Conservation (phyloP, 208 protist species). For the Blechomonas ayalai region DNA sequence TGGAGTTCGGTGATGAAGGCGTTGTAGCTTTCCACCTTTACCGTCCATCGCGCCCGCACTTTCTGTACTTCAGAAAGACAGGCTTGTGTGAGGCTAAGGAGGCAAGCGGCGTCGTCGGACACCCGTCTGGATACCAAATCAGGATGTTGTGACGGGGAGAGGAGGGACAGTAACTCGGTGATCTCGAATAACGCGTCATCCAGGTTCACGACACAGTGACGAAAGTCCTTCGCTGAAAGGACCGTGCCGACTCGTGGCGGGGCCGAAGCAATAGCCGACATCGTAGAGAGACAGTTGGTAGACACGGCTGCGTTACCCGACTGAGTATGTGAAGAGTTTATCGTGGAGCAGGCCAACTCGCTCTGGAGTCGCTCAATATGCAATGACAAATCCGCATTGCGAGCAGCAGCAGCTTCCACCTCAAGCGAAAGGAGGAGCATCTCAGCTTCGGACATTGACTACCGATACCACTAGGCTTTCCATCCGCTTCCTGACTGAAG, state of each 20-base stretch:
- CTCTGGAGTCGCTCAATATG: slow-evolving; percentile 26
- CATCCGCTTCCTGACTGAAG: too few species aligned
- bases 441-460: slow-evolving; percentile 33
- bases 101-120: background rate
- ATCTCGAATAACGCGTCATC: slow-evolving; percentile 34
- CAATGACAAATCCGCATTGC: slow-evolving; percentile 54
- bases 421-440: slow-evolving; percentile 47
- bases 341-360: slow-evolving; percentile 12
- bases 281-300: too few species aligned
- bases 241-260: background rate
- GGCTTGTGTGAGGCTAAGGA: slow-evolving; percentile 7
- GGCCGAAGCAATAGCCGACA: slow-evolving; percentile 6
- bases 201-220: slow-evolving; percentile 13
- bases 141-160: slow-evolving; percentile 12
- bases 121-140: slow-evolving; percentile 14
- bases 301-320: too few species aligned
- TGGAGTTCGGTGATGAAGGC: slow-evolving; percentile 20
- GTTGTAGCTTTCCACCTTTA: slow-evolving; percentile 17
- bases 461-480: too few species aligned
- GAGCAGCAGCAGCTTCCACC: slow-evolving; percentile 61
- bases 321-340: slow-evolving; percentile 1
- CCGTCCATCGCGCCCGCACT: slow-evolving; percentile 10
- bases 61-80: slow-evolving; percentile 14
- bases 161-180: slow-evolving; percentile 15
- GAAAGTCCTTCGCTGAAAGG: background rate